Evolutionary conservation across 2,329 filamentous ascomycete genomes (phyloP), one percentile per base, ranked within the genome.

Genomic region (Claviceps quebecensis): DNA sequence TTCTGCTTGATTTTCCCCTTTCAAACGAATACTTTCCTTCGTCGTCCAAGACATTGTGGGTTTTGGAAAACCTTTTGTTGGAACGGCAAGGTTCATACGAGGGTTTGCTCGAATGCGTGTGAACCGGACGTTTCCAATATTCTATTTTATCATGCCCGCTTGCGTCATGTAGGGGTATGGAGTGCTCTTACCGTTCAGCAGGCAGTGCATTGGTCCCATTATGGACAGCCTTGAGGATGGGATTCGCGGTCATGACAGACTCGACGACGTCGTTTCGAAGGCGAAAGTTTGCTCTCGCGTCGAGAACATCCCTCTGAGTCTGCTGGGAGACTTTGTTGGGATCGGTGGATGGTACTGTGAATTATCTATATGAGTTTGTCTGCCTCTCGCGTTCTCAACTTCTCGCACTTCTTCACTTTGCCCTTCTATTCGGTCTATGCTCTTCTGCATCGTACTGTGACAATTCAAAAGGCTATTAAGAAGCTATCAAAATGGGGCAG

Each of bases 221-320:
- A 63, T 94, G 86, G 40, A 91, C 80, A 6, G 87, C 84, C 60
- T 86, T 87, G 52, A 94, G 70, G 41, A 86, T 81, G 7, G 88
- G 87, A 59, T 87, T 84, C 52, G 82, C 81, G 58, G 80, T 79
- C 57, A 93, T 67, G 50, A 87, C 80, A 46, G 76, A 80, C 55
- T 85, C 80, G 22, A 83, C 72, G 22, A 86, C 81, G 54, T 80
- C 80, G 63, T 83, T 83, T 56, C 80, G 80, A 52, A 91, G 72
- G 41, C 80, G 74, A 65, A 87, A 86, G 53, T 75, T 74, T 51
- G 86, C 81, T 61, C 81, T 81, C 26, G 86, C 80, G 58, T 87
- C 77, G 34, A 91, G 72, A 22, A 87, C 75, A 48, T 81, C 80
- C 50, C 74, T 72, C 64, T 88, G 80, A 6, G 81, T 80, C 44